Evolutionary conservation across 208 protist genomes (phyloP), one percentile per base, ranked within the genome.

Genomic region (Leishmania guyanensis): DNA sequence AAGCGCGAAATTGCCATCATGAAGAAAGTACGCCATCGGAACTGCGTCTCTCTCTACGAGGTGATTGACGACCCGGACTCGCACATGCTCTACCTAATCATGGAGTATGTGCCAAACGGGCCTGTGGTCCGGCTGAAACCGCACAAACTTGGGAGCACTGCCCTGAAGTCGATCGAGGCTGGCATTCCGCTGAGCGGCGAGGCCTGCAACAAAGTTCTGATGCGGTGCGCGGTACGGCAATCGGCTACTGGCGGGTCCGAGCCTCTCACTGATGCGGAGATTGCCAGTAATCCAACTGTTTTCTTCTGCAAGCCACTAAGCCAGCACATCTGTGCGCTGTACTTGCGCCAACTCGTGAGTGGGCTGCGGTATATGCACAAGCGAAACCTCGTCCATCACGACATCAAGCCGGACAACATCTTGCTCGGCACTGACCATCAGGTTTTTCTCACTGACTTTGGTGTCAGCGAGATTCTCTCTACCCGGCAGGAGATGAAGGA

Each of bases 1-100:
- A 90, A 84, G 77, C 89, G 89, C 5, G 93, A 96, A 78, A 93
- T 96, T 33, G 89, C 90, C 53, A 98, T 99, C 70, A 95, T 99
- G 94, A 99, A 99, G 81, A 99, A 99, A 77, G 82, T 99, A 12
- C 89, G 98, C 36, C 98, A 99, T 81, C 88, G 86, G 17, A 99
- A 99, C 86, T 93, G 99, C 75, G 98, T 99, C 1, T 90, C 90
- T 9, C 86, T 99, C 14, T 91, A 95, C 78, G 98, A 99, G 79
- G 97, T 99, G 33, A 99, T 99, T 68, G 97, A 99, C 77, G 98
- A 99, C 85, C 96, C 94, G 0, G 77, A 73, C 9, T 90, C 88
- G 33, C 89, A 98, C 65, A 95, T 92, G 77, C 86, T 99, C 29
- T 98, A 98, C 82, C 83, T 98, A 9, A 96, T 98, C 33, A 96